phyloP scores from a whole-genome alignment of 345 rosid species.

The Euphorbia peplus region DNA sequence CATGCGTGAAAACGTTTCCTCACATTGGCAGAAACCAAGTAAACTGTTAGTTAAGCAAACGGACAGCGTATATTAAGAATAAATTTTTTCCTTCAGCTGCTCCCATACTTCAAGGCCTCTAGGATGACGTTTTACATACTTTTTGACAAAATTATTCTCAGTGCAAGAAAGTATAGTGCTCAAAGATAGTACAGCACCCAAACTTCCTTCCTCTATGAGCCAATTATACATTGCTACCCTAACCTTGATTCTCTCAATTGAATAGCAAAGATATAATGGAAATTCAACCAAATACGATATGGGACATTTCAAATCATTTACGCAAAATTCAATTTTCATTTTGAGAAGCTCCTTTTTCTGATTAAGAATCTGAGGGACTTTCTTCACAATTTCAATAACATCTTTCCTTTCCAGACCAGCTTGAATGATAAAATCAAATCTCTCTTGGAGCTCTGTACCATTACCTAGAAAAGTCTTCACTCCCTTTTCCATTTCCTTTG shows the following conservation, averaged over 20 bases:
- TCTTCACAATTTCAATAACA: conserved; percentile 44
- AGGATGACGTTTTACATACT: conserved; percentile 51
- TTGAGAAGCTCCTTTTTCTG: conserved; percentile 44
- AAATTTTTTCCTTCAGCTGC: conserved; percentile 24
- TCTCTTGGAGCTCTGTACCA: conserved; percentile 62
- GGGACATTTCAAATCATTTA: conserved; percentile 54
- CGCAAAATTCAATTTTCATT: conserved; percentile 52
- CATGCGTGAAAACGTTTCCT: not conserved
- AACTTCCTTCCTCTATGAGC: conserved; percentile 51
- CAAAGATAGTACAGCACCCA: conserved; percentile 31
- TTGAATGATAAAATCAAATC: conserved; percentile 62
- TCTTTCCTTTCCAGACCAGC: conserved; percentile 60
- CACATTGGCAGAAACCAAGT: not conserved
- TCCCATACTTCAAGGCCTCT: conserved; percentile 5
- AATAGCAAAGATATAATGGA: conserved; percentile 53
- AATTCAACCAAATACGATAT: conserved; percentile 39
- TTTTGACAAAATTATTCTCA: conserved; percentile 32
- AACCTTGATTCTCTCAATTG: conserved; percentile 42
- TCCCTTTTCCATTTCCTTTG: conserved; percentile 37
- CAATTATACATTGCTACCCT: conserved; percentile 65
- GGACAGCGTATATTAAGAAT: not conserved
- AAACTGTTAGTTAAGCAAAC: not conserved
- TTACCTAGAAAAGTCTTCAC: conserved; percentile 55
- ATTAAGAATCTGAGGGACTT: conserved; percentile 59
- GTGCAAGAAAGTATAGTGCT: conserved; percentile 48